Conservation (phyloP, 345 rosid genomes). For the Heritiera littoralis region DNA sequence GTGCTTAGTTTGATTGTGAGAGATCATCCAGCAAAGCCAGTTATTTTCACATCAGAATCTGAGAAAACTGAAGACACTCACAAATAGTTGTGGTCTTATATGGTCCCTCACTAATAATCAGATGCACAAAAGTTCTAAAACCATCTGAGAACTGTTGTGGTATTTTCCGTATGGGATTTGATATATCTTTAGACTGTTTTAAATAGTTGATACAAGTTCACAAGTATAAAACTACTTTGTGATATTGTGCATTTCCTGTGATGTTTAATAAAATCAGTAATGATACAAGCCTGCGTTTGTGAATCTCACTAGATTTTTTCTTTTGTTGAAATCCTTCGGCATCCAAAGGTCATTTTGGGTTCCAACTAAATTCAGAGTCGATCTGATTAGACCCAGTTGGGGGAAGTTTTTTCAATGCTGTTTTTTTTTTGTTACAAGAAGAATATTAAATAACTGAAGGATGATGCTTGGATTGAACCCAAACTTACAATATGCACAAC, state of each 20-base stretch:
- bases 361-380: too few relatives aligned
- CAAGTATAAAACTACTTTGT: neutral
- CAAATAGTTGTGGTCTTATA: slow-evolving; percentile 19
- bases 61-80: slow-evolving; percentile 39
- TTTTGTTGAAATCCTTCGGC: too few relatives aligned
- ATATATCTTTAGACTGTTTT: neutral
- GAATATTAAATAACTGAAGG: too few relatives aligned
- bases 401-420: too few relatives aligned
- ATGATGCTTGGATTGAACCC: too few relatives aligned
- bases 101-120: neutral
- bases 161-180: neutral
- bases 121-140: neutral
- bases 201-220: neutral
- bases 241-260: neutral
- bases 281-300: neutral
- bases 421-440: too few relatives aligned
- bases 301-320: neutral
- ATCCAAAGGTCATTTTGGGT: too few relatives aligned
- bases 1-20: slow-evolving; percentile 81
- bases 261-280: neutral
- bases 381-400: too few relatives aligned
- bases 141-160: neutral
- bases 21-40: slow-evolving; percentile 75
- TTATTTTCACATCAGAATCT: slow-evolving; percentile 53
- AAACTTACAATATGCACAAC: too few relatives aligned